Evolutionary conservation across 2,329 filamentous ascomycete species (phyloP).

Genomic region (Colletotrichum acutatum): DNA sequence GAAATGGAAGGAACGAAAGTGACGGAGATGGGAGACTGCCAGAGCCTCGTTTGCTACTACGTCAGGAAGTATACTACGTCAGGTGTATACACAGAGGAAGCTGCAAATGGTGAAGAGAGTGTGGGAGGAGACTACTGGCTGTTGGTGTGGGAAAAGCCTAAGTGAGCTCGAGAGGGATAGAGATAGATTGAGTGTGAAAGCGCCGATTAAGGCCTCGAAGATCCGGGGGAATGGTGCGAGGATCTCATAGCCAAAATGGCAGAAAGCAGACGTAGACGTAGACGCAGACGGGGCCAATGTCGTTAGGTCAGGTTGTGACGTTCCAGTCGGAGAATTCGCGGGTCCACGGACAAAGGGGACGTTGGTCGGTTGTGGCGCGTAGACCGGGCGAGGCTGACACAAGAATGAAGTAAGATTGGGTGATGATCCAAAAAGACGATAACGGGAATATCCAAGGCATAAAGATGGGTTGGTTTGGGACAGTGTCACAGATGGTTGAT

Average conservation of each 20-base stretch:
- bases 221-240: constrained; percentile 28
- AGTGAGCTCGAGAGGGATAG: constrained; percentile 1
- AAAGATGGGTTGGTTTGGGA: constrained; percentile 30
- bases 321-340: constrained; percentile 32
- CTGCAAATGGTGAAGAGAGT: background rate
- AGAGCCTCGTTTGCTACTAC: background rate
- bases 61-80: background rate
- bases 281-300: background rate
- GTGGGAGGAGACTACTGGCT: background rate
- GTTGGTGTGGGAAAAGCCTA: background rate
- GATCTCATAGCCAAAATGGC: constrained; percentile 31
- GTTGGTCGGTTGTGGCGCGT: background rate
- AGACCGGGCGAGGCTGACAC: constrained; percentile 23
- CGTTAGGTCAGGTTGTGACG: background rate
- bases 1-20: background rate
- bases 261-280: constrained; percentile 10
- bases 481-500: constrained; percentile 31
- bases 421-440: background rate
- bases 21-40: background rate
- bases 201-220: constrained; percentile 20
- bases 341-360: constrained; percentile 3
- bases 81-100: background rate
- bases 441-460: constrained; percentile 28
- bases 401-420: constrained; percentile 29
- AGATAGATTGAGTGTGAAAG: constrained; percentile 12